Base-by-base conservation (phyloP, 2,329 filamentous ascomycete genomes). In the Penicillium sp. region DNA sequence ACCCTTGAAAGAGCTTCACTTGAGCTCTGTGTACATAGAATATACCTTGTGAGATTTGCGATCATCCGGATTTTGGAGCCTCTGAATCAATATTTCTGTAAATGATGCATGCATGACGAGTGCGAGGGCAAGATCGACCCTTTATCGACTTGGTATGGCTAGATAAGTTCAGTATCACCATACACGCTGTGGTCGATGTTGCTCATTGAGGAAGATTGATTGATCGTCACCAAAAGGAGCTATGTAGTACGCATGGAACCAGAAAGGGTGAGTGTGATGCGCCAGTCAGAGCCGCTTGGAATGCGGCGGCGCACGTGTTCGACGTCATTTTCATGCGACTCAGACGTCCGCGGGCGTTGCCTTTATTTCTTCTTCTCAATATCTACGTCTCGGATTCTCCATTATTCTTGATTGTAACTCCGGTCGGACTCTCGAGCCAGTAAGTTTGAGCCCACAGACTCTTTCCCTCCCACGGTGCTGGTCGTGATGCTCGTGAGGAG, bases 251-350 rank as follows among this genome's bases (percentile, higher is more conserved):
- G 18, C 18, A 18, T 18, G 18, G 29, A 32, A 32, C 8, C 29
- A 32, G 11, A 11, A 32, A 7, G 29, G 7, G 29, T 8, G 29
- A 11, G 11, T 7, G 29, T 7, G 8, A 32, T 32, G 29, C 11
- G 29, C 38, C 40, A 47, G 12, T 35, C 4, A 25, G 29, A 38
- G 45, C 38, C 39, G 34, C 8, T n/a, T 43, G 46, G 40, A 43
- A 33, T 33, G 35, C 40, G 13, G 35, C 40, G 13, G 8, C 38
- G 34, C 40, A 47, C 44, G 48, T 56, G 47, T 50, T 34, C 48
- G 48, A 56, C 55, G 55, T 58, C 53, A 59, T 58, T 28, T 25
- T 45, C 42, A 32, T 28, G 45, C 37, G 12, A n/a, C 46, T 45
- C 38, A 39, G n/a, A 25, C 32, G 5, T 39, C 9, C 39, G 25